These are phyloP conservation scores for Farysia itapuensis DNA, from an alignment of 1,284 basidiomycete species.

Conservation along the genomic window DNA sequence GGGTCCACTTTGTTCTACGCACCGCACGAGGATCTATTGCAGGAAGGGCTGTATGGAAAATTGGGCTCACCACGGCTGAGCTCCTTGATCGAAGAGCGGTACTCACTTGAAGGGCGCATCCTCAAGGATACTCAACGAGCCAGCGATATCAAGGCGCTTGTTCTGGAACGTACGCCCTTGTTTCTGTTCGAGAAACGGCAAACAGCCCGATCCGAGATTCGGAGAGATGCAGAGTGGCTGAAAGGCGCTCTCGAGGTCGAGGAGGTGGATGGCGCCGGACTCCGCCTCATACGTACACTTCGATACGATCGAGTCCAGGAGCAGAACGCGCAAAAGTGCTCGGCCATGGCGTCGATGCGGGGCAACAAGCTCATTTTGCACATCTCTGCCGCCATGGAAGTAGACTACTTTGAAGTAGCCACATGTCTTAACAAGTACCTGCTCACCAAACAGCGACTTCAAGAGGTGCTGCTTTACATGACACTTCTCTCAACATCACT, in stretches of 20 bases:
- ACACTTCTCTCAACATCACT: conserved; percentile 89
- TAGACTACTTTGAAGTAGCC: conserved; percentile 82
- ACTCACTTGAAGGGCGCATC: conserved; percentile 65
- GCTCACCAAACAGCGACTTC: conserved; percentile 50
- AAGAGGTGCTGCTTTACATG: conserved; percentile 72
- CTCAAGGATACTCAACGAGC: conserved; percentile 47
- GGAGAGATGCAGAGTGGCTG: conserved; percentile 73
- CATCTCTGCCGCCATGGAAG: conserved; percentile 71
- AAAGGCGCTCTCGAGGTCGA: conserved; percentile 66
- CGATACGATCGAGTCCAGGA: conserved; percentile 34
- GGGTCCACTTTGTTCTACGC: conserved; percentile 67
- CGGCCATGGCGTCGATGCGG: conserved; percentile 42
- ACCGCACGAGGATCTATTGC: conserved; percentile 84
- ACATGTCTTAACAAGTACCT: conserved; percentile 51
- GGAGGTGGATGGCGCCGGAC: conserved; percentile 51
- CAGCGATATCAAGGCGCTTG: conserved; percentile 56
- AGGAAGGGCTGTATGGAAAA: conserved; percentile 62
- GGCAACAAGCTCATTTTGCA: conserved; percentile 72
- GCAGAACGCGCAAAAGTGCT: conserved; percentile 51
- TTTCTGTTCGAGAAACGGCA: conserved; percentile 88
- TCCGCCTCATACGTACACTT: conserved; percentile 49
- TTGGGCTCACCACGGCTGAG: conserved; percentile 71
- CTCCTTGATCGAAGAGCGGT: conserved; percentile 74
- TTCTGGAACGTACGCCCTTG: conserved; percentile 84
- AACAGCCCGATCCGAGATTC: conserved; percentile 66